Base-by-base conservation (phyloP, 176 grass and related monocot species). In the Triticum urartu region DNA sequence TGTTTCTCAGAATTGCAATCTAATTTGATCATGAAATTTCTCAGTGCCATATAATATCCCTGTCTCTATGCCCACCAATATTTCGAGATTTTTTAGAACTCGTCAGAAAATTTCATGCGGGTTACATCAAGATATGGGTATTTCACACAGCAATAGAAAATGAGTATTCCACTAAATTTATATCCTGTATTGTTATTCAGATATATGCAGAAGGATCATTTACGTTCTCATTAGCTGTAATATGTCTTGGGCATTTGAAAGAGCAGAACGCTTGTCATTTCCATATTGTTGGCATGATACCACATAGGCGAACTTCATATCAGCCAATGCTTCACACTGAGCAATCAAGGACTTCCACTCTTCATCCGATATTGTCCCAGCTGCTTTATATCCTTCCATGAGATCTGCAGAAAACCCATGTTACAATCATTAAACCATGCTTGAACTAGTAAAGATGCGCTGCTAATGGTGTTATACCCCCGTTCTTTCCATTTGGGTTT, bases 221-320 rank as follows among this genome's bases (percentile, higher is more conserved):
- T 95, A 98, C 95, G 75, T 93, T 87, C 88, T 91, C 93, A 98
- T 98, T 76, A 98, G 93, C 71, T 93, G 86, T 66, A 95, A 89
- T 89, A 98, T 95, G 83, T 95, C 95, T 90, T 93, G 91, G 25
- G 95, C 95, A 85, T 52, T 88, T 28, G 68, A 26, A 85, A 93
- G 82, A 83, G 89, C 93, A 86, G 95, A 90, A 83, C 95, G 89
- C 86, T 98, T 98, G 80, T 95, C 89, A 90, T 91, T 95, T 84
- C 95, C 95, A 88, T 98, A 98, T 75, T 98, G 93, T 89, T 98
- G 95, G 87, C 95, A 98, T 36, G 95, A 98, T 59, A 98, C 95
- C 6, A 98, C 95, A 83, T 95, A 95, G 30, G 93, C 95, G 83
- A 98, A 98, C 83, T 98, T 98, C 95, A 98, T 93, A 69, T 98